Evolutionary conservation across 345 rosid species (phyloP).

Genomic region (Ricinus communis): DNA sequence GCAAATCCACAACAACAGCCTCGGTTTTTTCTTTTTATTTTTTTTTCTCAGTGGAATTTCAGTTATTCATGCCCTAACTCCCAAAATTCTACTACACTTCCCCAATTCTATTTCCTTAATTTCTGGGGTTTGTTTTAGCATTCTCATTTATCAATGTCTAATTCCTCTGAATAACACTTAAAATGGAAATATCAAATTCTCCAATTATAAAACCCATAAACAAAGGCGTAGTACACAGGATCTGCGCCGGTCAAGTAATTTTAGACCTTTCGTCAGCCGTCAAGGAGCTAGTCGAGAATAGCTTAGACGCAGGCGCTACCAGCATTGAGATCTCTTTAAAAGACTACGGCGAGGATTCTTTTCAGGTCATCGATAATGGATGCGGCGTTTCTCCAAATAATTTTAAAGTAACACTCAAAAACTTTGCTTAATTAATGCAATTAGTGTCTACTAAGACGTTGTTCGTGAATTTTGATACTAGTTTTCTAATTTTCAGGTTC

Average conservation of each 20-base stretch:
- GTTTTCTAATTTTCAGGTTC: slow-evolving; percentile 45
- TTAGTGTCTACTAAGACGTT: too few species aligned
- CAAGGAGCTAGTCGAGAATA: slow-evolving; percentile 96
- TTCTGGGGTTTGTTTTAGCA: not conserved
- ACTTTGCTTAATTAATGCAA: not conserved
- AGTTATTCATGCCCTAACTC: too few species aligned
- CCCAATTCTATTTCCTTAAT: not conserved
- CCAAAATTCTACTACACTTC: not conserved
- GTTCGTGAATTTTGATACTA: not conserved
- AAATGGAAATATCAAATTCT: slow-evolving; percentile 42
- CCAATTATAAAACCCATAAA: slow-evolving; percentile 66
- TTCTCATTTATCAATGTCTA: not conserved
- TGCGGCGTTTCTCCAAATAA: slow-evolving; percentile 80
- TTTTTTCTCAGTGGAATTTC: not conserved
- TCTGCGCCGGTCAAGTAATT: slow-evolving; percentile 92
- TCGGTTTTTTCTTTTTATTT: not conserved
- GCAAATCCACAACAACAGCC: not conserved
- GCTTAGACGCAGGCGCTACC: slow-evolving; percentile 96
- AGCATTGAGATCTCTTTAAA: slow-evolving; percentile 73
- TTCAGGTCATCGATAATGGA: slow-evolving; percentile 95
- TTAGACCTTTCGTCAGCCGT: slow-evolving; percentile 90
- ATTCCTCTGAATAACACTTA: not conserved
- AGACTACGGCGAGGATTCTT: slow-evolving; percentile 74
- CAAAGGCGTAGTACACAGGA: slow-evolving; percentile 71
- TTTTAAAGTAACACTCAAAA: slow-evolving; percentile 56